These are phyloP conservation scores for Physcomitrellopsis africana DNA, from an alignment of 225 moss, liverwort and hornwort species.

Conservation along the genomic window DNA sequence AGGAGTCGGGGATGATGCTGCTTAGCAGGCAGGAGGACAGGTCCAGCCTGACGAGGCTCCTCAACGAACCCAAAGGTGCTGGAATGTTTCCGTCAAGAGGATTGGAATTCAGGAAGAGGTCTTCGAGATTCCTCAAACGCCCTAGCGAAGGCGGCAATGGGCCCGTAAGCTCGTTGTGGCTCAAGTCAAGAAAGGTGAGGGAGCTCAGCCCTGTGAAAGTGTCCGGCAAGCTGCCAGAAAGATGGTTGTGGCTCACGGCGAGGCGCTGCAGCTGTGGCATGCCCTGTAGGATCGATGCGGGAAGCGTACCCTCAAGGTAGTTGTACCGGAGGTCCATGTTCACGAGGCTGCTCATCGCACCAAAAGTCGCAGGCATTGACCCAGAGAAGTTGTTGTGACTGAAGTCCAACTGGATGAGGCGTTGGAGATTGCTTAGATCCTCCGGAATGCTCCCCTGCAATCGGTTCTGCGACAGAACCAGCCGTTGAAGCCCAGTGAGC, in stretches of 20 bases:
- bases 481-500: constrained; percentile 28
- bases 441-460: constrained; percentile 32
- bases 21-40: constrained; percentile 31
- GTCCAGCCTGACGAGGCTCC: constrained; percentile 39
- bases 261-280: constrained; percentile 39
- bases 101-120: constrained; percentile 48
- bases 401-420: constrained; percentile 46
- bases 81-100: constrained; percentile 42
- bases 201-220: background rate
- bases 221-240: background rate
- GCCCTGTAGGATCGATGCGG: background rate
- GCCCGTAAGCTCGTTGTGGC: constrained; percentile 42
- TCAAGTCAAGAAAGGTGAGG: constrained; percentile 31
- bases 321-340: constrained; percentile 50
- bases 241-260: constrained; percentile 45
- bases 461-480: constrained; percentile 42
- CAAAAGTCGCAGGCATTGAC: constrained; percentile 9
- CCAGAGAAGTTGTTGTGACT: constrained; percentile 48
- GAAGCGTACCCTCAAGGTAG: constrained; percentile 26
- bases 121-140: constrained; percentile 23
- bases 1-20: constrained; percentile 33
- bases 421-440: background rate
- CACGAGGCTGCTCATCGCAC: constrained; percentile 16
- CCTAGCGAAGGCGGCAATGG: constrained; percentile 35
- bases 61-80: constrained; percentile 10